Evolutionary conservation across 768 basidiomycete species (phyloP).

Genomic region (Trametes coccinea): DNA sequence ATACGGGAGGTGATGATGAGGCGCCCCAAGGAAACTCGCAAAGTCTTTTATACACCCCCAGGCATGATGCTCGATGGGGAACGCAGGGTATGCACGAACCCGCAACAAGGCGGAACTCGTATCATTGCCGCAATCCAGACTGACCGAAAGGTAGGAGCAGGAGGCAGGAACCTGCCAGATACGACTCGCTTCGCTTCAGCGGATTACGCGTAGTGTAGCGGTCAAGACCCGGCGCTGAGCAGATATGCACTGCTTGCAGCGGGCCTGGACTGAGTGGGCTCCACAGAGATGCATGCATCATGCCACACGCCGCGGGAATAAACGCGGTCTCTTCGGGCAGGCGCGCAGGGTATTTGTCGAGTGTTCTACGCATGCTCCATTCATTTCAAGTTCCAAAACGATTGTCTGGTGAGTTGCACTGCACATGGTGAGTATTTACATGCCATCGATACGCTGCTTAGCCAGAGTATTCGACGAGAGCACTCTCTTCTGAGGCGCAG

Average conservation of each 20-base stretch:
- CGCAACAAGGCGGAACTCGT: conserved; percentile 22
- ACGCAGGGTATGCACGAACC: neutral
- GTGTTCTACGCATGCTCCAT: too few relatives aligned
- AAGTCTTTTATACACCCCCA: conserved; percentile 5
- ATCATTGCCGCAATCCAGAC: conserved; percentile 14
- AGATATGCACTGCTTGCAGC: conserved; percentile 3
- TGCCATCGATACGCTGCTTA: too few relatives aligned
- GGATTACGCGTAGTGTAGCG: conserved; percentile 2
- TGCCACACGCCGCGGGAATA: neutral
- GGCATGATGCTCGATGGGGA: neutral
- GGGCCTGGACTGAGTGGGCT: conserved; percentile 6
- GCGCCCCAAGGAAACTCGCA: neutral
- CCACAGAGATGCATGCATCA: neutral
- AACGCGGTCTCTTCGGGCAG: conserved; percentile 4
- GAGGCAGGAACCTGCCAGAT: conserved; percentile 1
- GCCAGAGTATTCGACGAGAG: too few relatives aligned
- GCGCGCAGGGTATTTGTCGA: too few relatives aligned
- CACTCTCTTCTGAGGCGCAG: neutral
- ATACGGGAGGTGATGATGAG: neutral
- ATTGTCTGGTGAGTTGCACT: too few relatives aligned
- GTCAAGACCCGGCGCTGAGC: conserved; percentile 4
- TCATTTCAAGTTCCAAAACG: too few relatives aligned
- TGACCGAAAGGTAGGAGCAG: neutral
- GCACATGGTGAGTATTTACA: too few relatives aligned
- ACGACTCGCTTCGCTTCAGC: neutral